Evolutionary conservation across 129 eudicot species (phyloP).

Genomic region (Gnaphalium uliginosum): DNA sequence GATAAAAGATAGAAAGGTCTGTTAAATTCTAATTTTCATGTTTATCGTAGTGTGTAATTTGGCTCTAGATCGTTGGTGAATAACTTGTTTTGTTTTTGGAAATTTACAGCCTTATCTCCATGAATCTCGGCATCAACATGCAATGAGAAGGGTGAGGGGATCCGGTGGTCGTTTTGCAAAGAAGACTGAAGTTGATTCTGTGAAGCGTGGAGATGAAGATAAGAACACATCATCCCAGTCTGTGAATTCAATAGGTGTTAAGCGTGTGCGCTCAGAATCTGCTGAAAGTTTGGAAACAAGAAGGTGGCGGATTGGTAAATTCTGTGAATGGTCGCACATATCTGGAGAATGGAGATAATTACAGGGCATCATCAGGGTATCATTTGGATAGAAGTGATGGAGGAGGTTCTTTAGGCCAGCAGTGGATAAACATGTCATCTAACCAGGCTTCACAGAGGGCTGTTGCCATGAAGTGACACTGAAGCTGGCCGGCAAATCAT

Average conservation of each 20-base stretch:
- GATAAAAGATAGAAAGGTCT: conserved; percentile 75
- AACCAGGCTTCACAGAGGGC: conserved; percentile 53
- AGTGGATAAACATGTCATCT: conserved; percentile 47
- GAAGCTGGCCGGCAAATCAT: conserved; percentile 75
- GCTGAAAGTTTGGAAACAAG: background rate
- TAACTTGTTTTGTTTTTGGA: conserved; percentile 5
- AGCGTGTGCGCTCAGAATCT: conserved; percentile 32
- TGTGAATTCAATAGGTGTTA: background rate
- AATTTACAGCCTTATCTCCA: conserved; percentile 83
- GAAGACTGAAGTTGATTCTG: conserved; percentile 46
- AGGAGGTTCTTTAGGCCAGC: conserved; percentile 31
- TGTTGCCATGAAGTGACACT: conserved; percentile 56
- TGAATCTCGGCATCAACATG: conserved; percentile 93
- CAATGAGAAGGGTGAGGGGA: conserved; percentile 78
- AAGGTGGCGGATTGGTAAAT: conserved; percentile 32
- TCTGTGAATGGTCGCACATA: conserved; percentile 21
- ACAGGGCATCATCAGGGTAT: conserved; percentile 20
- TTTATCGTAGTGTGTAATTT: background rate
- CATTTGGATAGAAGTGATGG: conserved; percentile 35
- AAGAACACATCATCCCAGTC: background rate
- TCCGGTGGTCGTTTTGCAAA: conserved; percentile 91
- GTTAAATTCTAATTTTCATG: background rate
- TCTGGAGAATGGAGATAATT: conserved; percentile 30
- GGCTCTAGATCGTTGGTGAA: background rate
- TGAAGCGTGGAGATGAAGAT: conserved; percentile 19